Percentiles rank a stretch among this genome's conserved stretches.
Conservation (phyloP, 1,284 basidiomycete species). For the Ganoderma lingzhi region DNA sequence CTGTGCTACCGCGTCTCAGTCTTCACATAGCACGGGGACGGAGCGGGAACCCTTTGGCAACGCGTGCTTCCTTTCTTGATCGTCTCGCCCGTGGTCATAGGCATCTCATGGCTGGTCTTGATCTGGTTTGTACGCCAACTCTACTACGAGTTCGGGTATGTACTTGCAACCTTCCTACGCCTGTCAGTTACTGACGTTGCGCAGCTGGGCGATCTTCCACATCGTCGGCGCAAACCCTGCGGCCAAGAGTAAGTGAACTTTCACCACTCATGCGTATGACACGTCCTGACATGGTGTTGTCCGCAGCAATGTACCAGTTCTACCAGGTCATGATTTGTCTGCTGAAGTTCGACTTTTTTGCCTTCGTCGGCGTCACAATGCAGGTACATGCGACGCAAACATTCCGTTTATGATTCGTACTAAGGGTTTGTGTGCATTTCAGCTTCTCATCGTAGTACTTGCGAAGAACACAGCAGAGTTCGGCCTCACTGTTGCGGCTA, state of each 20-base stretch:
- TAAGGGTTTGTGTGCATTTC: background rate
- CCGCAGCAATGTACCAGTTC: slow-evolving; percentile 80
- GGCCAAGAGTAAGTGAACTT: slow-evolving; percentile 70
- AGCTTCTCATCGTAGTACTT: slow-evolving; percentile 62
- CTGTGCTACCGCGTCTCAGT: background rate
- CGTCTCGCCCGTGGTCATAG: slow-evolving; percentile 50
- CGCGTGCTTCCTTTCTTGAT: slow-evolving; percentile 53
- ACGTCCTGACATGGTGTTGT: slow-evolving; percentile 6
- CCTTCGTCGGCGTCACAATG: slow-evolving; percentile 86
- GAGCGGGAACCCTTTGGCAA: slow-evolving; percentile 49
- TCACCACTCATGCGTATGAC: background rate
- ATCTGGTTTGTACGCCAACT: slow-evolving; percentile 49
- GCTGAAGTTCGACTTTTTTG: slow-evolving; percentile 89
- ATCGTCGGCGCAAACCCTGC: slow-evolving; percentile 83
- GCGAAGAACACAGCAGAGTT: slow-evolving; percentile 72
- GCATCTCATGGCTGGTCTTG: slow-evolving; percentile 46
- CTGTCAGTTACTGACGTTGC: background rate
- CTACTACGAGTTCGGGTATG: slow-evolving; percentile 57
- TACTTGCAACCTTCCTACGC: background rate
- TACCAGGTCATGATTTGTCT: slow-evolving; percentile 88
- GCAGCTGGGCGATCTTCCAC: slow-evolving; percentile 86
- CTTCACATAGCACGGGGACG: slow-evolving; percentile 43
- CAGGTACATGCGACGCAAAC: slow-evolving; percentile 57
- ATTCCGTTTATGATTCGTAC: background rate
- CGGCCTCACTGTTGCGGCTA: slow-evolving; percentile 80